Evolutionary conservation across 202 grass and related monocot species (phyloP).

Genomic region (Dendrocalamus latiflorus): DNA sequence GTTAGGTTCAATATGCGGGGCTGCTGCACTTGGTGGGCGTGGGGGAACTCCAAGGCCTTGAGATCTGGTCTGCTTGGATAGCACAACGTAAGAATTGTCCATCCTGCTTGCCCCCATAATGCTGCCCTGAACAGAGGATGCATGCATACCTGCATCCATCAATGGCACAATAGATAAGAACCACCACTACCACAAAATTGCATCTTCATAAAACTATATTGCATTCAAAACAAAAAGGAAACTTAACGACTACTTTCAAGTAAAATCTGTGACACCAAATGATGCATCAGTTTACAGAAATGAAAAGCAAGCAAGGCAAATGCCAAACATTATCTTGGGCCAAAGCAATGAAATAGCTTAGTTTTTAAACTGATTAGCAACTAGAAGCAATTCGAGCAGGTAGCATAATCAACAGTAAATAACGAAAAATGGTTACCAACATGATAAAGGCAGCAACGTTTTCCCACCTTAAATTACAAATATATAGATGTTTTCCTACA

Average conservation of each 20-base stretch:
- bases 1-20: conserved; percentile 32
- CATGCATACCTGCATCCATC: conserved; percentile 64
- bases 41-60: conserved; percentile 58
- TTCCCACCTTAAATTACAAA: not conserved
- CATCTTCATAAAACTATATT: not conserved
- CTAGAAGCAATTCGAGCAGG: not conserved
- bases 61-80: conserved; percentile 75
- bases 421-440: not conserved
- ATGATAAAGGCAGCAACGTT: not conserved
- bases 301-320: conserved; percentile 6
- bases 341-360: not conserved
- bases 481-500: not conserved
- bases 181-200: not conserved
- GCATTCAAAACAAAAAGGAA: not conserved
- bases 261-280: not conserved
- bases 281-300: not conserved
- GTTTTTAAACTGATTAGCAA: not conserved
- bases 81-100: conserved; percentile 83
- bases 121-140: conserved; percentile 68
- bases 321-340: not conserved
- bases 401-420: conserved; percentile 17
- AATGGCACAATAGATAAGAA: conserved; percentile 9
- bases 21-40: conserved; percentile 32
- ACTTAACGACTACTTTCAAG: not conserved
- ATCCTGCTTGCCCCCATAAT: conserved; percentile 77